Base-by-base conservation (phyloP, 108 stramenopile species). In the Nitzschia palea region DNA sequence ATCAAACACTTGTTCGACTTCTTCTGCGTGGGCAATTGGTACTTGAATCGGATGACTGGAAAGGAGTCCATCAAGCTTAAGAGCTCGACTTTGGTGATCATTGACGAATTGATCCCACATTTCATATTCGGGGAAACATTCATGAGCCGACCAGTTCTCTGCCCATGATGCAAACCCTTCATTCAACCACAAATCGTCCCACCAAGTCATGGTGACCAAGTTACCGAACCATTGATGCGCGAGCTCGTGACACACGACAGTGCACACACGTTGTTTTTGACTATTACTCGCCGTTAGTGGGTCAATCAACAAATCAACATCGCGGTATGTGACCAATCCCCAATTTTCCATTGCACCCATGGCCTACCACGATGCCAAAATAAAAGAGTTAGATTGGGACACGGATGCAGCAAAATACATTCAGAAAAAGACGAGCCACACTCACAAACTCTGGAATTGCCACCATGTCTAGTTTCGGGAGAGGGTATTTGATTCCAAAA, bases 161-260 rank as follows among this genome's bases (percentile, higher is more conserved):
- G 92, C 86, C 89, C 93, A 94, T 34, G 67, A 80, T 0, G 98
- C 98, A 66, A 98, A 99, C 6, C 97, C 97, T 68, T 99, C 98
- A 68, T 99, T 99, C 54, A 99, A 80, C 94, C 95, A 99, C 44
- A 99, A 78, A 74, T 96, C 96, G 70, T 94, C 91, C 98, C 98
- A 99, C 93, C 93, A 97, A 6, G 74, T 69, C 96, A 97, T 98
- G 59, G 98, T 99, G 6, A 99, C 97, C 10, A 98, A 80, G 65
- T 99, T 97, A 44, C 98, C 97, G 60, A 97, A 96, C 98, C 96
- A 98, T 65, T 92, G 90, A 83, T 99, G 98, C 0, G 97, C 98
- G 15, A 98, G 80, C 73, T 99, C 98, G 73, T 99, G 98, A 22
- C 87, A 90, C n/a, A 99, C 97, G 5, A 99, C 98, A 0, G 84